phyloP scores from a whole-genome alignment of 768 basidiomycete genomes.

The Lentinula raphanica region DNA sequence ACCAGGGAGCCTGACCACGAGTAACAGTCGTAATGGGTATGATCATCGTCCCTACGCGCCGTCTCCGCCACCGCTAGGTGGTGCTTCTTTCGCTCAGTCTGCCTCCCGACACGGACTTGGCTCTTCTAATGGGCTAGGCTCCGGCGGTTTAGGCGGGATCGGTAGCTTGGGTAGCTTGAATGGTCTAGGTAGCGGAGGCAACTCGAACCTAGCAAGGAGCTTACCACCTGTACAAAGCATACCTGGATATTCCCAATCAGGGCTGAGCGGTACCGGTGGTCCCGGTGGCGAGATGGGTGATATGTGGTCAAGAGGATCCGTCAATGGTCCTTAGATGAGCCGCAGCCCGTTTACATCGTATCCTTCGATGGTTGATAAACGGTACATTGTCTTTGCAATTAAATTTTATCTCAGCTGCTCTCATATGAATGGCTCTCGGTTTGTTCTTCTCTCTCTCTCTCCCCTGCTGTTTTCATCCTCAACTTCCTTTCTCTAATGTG shows the following conservation, averaged over 20 bases:
- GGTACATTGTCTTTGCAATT: too few species aligned
- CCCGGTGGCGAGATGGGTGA: background rate
- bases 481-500: background rate
- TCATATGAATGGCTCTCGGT: background rate
- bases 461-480: background rate
- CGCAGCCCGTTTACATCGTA: background rate
- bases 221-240: constrained; percentile 2
- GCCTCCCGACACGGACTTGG: constrained; percentile 2
- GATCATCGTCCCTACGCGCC: constrained; percentile 2
- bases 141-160: background rate
- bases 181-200: background rate
- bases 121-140: background rate
- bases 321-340: background rate
- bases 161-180: background rate
- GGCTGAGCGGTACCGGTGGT: background rate
- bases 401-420: too few species aligned
- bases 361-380: background rate
- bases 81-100: constrained; percentile 2
- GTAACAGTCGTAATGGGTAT: background rate
- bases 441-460: background rate
- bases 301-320: background rate
- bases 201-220: background rate
- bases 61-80: background rate
- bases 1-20: background rate
- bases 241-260: background rate